Evolutionary conservation across 2,329 filamentous ascomycete species (phyloP), one percentile per base, ranked within the genome.

Genomic region (Cladosporium halotolerans): DNA sequence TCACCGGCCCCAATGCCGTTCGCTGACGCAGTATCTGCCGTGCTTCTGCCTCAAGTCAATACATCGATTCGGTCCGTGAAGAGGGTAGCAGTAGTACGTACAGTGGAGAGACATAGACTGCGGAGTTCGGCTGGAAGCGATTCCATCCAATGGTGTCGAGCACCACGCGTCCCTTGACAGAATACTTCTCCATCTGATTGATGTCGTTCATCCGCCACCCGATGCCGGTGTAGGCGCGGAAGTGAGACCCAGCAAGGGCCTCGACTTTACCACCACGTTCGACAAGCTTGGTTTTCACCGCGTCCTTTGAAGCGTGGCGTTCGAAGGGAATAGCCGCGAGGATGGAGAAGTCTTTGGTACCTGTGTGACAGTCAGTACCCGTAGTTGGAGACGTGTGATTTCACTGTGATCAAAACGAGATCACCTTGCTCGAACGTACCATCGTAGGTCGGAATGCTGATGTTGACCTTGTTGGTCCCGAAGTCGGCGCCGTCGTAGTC

Each of bases 71-170:
- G 23, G 23, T 28, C 23, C 5, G 23, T 28, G 1, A 4, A 28
- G 3, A 28, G 23, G 23, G 23, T 28, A 28, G 23, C 34, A 14
- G 7, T 2, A 39, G 9, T 9, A 66, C 65, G 7, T 58, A 59
- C 39, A 74, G 57, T 3, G 71, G 67, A 2, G 63, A 62, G 9
- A 72, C 66, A 52, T 66, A 74, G 60, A 74, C 60, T 9, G 67
- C 60, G 16, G 65, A 57, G 54, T 72, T 67, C 0, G 76, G 73
- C 36, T 77, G 72, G 63, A 78, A 79, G 2, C 62, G 64, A 39
- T 72, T 73, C 62, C 69, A 79, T 36, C 76, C 77, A 33, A 76
- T 72, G 0, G 72, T 72, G 55, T 81, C 78, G 43, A 81, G 74
- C 40, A 80, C 72, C 23, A 81, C 72, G 16, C 76, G 70, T 32